phyloP scores from a whole-genome alignment of 352 stramenopile genomes.

The Elongisporangium prolatum region DNA sequence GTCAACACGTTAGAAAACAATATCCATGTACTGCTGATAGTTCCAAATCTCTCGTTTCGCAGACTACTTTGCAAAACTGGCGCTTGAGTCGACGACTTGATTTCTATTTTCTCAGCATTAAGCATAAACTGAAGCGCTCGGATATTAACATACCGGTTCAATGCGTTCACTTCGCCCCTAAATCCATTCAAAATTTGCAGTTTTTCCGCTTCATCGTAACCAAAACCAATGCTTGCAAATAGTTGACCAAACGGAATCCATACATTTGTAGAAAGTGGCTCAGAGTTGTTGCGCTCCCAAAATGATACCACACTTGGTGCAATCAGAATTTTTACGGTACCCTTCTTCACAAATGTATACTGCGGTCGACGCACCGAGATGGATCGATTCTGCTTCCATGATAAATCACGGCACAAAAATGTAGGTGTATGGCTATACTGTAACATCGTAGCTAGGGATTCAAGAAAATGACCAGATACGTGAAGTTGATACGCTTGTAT shows the following conservation, averaged over 20 bases:
- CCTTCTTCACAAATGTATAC: slow-evolving; percentile 18
- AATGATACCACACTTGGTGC: slow-evolving; percentile 57
- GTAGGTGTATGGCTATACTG: background rate
- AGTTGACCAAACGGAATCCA: slow-evolving; percentile 59
- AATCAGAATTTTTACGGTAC: slow-evolving; percentile 55
- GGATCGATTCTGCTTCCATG: background rate
- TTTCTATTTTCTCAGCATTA: slow-evolving; percentile 52
- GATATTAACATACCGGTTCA: slow-evolving; percentile 38
- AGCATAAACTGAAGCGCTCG: slow-evolving; percentile 42
- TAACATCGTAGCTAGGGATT: slow-evolving; percentile 23
- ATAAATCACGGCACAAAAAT: background rate
- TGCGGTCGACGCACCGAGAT: slow-evolving; percentile 2
- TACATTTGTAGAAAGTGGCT: slow-evolving; percentile 17
- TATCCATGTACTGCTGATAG: slow-evolving; percentile 44
- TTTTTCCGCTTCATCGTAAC: slow-evolving; percentile 18
- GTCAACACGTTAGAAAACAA: slow-evolving; percentile 38
- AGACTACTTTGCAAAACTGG: slow-evolving; percentile 37
- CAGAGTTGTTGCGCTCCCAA: slow-evolving; percentile 27
- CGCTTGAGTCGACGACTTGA: slow-evolving; percentile 40
- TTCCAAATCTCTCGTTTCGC: slow-evolving; percentile 24
- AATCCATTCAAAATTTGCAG: slow-evolving; percentile 11
- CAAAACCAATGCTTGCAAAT: slow-evolving; percentile 50
- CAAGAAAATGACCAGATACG: slow-evolving; percentile 47
- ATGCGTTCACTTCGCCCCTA: slow-evolving; percentile 22
- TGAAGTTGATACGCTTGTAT: slow-evolving; percentile 69